phyloP scores from a whole-genome alignment of 805 yeast genomes.

The Ogataea henricii region DNA sequence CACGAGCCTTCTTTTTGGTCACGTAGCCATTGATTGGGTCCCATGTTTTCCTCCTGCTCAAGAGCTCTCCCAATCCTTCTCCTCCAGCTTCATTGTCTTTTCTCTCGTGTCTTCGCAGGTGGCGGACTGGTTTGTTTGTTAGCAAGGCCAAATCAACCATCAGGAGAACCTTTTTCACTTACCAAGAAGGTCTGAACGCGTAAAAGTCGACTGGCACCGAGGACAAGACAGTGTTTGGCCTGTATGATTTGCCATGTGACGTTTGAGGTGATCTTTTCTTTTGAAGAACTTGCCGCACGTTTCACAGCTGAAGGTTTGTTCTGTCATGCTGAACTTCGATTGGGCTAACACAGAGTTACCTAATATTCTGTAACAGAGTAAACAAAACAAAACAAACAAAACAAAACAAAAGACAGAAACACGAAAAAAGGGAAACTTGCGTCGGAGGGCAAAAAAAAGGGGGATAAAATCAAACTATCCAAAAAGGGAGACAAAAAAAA shows the following conservation, averaged over 20 bases:
- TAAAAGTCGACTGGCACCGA: slow-evolving; percentile 16
- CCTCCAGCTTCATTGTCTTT: slow-evolving; percentile 22
- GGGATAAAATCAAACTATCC: background rate
- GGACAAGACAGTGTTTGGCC: slow-evolving; percentile 10
- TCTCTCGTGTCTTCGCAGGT: slow-evolving; percentile 17
- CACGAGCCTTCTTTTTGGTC: background rate
- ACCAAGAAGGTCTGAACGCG: slow-evolving; percentile 18
- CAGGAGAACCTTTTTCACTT: slow-evolving; percentile 3
- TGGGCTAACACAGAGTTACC: too few species aligned
- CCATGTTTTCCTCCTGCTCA: slow-evolving; percentile 12
- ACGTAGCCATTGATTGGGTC: slow-evolving; percentile 6
- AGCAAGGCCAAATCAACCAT: too few species aligned
- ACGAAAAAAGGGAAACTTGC: background rate
- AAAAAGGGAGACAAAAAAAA: background rate
- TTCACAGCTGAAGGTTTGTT: slow-evolving; percentile 14
- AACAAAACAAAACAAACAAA: background rate
- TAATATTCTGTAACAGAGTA: background rate
- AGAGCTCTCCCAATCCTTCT: slow-evolving; percentile 13
- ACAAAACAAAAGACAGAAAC: background rate
- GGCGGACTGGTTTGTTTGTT: slow-evolving; percentile 14
- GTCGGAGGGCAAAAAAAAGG: slow-evolving; percentile 1
- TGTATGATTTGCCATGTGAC: slow-evolving; percentile 21
- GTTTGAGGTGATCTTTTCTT: slow-evolving; percentile 21
- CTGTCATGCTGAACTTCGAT: background rate
- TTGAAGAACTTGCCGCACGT: slow-evolving; percentile 19